Percentiles rank a stretch among this genome's conserved stretches.
Evolutionary conservation across 768 basidiomycete species (phyloP).

Genomic region (Omphalotus guepiniiformis): DNA sequence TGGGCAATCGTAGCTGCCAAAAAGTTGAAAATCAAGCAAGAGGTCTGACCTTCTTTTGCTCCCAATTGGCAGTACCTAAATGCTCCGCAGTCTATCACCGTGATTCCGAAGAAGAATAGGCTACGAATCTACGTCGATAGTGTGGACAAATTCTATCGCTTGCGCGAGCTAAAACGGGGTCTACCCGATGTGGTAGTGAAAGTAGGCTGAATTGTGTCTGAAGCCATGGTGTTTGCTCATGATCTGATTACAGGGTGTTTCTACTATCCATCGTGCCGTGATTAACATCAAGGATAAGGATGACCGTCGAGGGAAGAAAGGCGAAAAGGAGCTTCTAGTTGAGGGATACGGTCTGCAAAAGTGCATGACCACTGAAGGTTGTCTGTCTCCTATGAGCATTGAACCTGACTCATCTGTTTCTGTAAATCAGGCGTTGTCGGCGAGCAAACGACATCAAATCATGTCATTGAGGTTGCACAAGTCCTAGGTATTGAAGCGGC

Average conservation of each 20-base stretch:
- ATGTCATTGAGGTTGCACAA: conserved; percentile 92
- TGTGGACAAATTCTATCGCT: conserved; percentile 72
- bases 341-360: conserved; percentile 96
- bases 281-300: conserved; percentile 94
- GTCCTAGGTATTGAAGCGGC: conserved; percentile 99
- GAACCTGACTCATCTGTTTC: not conserved
- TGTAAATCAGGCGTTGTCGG: conserved; percentile 75
- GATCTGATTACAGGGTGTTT: conserved; percentile 58
- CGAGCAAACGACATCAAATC: conserved; percentile 89
- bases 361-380: conserved; percentile 97
- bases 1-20: conserved; percentile 83
- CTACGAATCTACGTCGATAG: conserved; percentile 78
- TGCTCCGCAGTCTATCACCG: conserved; percentile 58
- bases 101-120: conserved; percentile 70
- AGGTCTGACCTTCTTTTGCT: conserved; percentile 37
- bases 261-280: conserved; percentile 85
- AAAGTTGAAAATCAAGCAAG: conserved; percentile 91
- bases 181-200: conserved; percentile 89
- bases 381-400: not conserved
- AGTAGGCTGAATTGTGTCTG: conserved; percentile 32
- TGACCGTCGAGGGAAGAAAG: conserved; percentile 73
- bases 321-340: conserved; percentile 88
- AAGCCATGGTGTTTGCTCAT: not conserved
- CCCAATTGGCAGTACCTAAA: conserved; percentile 4
- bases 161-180: conserved; percentile 83